Evolutionary conservation across 169 alveolate species (phyloP), one percentile per base, ranked within the genome.

Genomic region (Sarcocystis neurona): DNA sequence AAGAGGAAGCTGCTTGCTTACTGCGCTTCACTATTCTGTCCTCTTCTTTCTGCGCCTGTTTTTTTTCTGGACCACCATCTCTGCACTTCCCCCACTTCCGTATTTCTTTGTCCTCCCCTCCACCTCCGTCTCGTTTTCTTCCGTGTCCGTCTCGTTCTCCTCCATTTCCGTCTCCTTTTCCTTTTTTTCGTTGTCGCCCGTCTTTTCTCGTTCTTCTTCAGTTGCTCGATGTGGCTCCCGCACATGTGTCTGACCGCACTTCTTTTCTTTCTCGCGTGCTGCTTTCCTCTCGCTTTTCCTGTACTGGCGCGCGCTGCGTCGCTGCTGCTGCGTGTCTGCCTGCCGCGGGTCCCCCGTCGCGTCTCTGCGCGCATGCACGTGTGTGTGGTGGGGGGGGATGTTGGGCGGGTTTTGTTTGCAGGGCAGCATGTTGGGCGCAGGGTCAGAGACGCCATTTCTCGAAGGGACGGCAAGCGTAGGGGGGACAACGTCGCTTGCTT

Each of bases 391-490:
- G n/a, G n/a, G n/a, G n/a, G n/a, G n/a, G n/a, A n/a, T n/a, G n/a
- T n/a, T n/a, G n/a, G n/a, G n/a, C 20, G 63, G 63, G 63, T 53
- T 10, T 53, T 10, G 41, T 30, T 18, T 39, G 82, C 86, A 79
- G 86, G 32, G 50, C 15, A 47, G n/a, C n/a, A n/a, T n/a, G n/a
- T n/a, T n/a, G n/a, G n/a, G n/a, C n/a, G n/a, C 82, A 1, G 82
- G 74, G 1, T 39, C 82, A 15, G 85, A 85, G 85, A 85, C 90
- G 75, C 90, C 90, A 41, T 85, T 68, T 48, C 27, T 34, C 58
- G 90, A 79, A 0, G 90, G 90, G 18, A 43, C 53, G 5, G 46
- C 90, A 58, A 70, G 85, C 39, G 41, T 85, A 23, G 90, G 89
- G 15, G 80, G 66, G 20, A 46, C 47, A 5, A 85, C 84, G 41